Conservation (phyloP, 805 yeast species). For the Monosporozyma servazzii region DNA sequence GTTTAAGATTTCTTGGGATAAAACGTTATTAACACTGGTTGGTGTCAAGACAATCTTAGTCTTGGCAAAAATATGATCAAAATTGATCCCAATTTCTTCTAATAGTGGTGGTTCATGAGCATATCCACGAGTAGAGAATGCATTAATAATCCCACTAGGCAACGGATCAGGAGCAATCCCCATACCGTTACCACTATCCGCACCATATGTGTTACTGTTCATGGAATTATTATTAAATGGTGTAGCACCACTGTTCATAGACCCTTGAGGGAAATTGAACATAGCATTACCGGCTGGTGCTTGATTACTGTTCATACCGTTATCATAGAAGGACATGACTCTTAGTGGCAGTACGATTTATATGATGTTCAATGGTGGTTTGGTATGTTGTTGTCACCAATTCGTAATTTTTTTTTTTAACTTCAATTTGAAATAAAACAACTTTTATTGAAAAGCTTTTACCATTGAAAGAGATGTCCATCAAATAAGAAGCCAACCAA, state of each 20-base stretch:
- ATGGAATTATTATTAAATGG: constrained; percentile 1
- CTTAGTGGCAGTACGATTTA: neutral
- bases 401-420: neutral
- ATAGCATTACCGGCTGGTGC: constrained; percentile 13
- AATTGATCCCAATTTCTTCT: constrained; percentile 90
- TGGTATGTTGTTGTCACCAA: neutral
- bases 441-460: neutral
- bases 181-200: constrained; percentile 8
- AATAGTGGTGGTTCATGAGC: constrained; percentile 90
- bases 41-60: constrained; percentile 84
- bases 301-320: neutral
- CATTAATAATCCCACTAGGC: constrained; percentile 75
- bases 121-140: constrained; percentile 87
- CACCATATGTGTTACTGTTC: constrained; percentile 1
- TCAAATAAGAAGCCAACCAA: neutral
- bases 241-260: constrained; percentile 28
- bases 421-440: neutral
- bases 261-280: constrained; percentile 27
- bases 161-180: constrained; percentile 33
- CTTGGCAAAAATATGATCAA: constrained; percentile 73
- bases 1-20: constrained; percentile 67
- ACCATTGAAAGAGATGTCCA: neutral
- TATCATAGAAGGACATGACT: constrained; percentile 10
- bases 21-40: constrained; percentile 36
- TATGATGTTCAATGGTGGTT: neutral